Evolutionary conservation across 306 rosid genomes (phyloP).

Genomic region (Cucumis melo): DNA sequence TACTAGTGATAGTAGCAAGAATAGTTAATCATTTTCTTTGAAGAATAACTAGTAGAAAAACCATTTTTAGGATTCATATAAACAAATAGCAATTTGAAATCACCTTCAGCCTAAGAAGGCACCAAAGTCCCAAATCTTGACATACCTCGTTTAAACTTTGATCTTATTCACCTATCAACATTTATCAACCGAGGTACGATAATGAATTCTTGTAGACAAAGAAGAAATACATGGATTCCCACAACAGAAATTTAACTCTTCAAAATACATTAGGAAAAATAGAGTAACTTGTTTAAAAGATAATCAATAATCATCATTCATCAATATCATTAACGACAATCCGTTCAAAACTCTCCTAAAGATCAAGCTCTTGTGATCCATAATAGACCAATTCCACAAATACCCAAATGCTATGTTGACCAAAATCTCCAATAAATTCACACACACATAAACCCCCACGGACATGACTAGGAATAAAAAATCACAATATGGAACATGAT

Average conservation of each 20-base stretch:
- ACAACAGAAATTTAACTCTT: background rate
- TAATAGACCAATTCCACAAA: background rate
- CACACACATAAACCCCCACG: background rate
- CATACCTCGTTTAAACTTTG: too few species aligned
- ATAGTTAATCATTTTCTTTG: constrained; percentile 27
- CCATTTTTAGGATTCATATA: constrained; percentile 42
- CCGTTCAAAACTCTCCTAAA: background rate
- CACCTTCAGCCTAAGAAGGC: constrained; percentile 27
- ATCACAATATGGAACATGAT: background rate
- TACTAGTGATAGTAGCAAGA: background rate
- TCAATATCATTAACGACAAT: background rate
- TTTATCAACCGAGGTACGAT: background rate
- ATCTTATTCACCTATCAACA: too few species aligned
- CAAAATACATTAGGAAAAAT: background rate
- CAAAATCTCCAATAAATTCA: background rate
- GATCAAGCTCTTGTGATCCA: background rate
- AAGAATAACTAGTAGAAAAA: constrained; percentile 46
- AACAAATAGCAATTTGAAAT: constrained; percentile 27
- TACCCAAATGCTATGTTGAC: background rate
- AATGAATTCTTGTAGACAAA: background rate
- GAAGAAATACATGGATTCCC: background rate
- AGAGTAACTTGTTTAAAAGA: background rate
- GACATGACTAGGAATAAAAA: background rate
- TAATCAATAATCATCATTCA: background rate
- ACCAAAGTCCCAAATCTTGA: constrained; percentile 54